Evolutionary conservation across 805 yeast species (phyloP).

Genomic region (Yarrowia divulgata): DNA sequence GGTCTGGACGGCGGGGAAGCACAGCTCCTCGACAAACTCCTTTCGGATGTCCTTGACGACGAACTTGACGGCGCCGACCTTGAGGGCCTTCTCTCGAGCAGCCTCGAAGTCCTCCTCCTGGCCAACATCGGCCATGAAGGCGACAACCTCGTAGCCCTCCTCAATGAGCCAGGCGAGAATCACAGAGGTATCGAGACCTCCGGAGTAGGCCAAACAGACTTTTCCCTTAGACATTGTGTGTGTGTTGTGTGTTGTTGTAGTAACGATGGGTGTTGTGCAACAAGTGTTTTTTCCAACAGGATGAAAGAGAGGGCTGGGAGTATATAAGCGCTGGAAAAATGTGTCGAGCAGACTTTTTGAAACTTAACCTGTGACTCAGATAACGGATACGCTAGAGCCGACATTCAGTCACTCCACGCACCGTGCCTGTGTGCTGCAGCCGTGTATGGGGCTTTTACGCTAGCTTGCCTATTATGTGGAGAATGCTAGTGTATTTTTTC

Average conservation of each 20-base stretch:
- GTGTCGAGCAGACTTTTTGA: constrained; percentile 19
- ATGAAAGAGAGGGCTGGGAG: constrained; percentile 13
- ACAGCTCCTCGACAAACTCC: constrained; percentile 90
- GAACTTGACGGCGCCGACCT: constrained; percentile 96
- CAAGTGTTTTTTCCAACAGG: background rate
- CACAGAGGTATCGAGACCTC: constrained; percentile 98
- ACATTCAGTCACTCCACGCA: constrained; percentile 10
- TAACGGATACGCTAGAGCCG: constrained; percentile 35
- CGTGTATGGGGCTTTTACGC: background rate
- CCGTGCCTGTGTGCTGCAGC: constrained; percentile 1
- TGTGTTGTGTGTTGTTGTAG: constrained; percentile 6
- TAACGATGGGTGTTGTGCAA: constrained; percentile 8
- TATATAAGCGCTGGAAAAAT: constrained; percentile 18
- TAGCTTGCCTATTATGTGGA: background rate
- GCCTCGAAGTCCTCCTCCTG: constrained; percentile 99
- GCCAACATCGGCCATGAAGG: constrained; percentile 98
- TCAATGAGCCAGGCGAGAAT: constrained; percentile 98
- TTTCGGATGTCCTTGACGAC: constrained; percentile 93
- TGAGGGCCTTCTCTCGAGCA: constrained; percentile 93
- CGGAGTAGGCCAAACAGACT: constrained; percentile 98
- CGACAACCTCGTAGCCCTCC: constrained; percentile 97
- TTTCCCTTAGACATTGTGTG: constrained; percentile 89
- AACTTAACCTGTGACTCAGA: constrained; percentile 36
- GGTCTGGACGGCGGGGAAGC: constrained; percentile 96
- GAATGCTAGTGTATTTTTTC: background rate